Conservation (phyloP, 129 eudicot species). For the Artemisia tridentata region DNA sequence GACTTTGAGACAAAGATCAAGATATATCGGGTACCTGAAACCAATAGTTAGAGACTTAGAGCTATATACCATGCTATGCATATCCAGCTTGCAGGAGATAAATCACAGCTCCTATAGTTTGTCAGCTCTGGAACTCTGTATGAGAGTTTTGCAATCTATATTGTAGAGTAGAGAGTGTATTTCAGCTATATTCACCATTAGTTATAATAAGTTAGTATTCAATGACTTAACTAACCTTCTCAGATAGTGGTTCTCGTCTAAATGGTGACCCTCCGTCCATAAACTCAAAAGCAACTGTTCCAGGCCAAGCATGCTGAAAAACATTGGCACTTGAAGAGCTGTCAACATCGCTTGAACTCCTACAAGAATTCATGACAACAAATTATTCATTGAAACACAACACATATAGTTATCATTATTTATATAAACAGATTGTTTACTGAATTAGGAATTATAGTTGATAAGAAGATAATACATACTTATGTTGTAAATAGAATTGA, state of each 20-base stretch:
- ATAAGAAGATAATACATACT: background rate
- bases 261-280: conserved; percentile 58
- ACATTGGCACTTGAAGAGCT: background rate
- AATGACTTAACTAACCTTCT: conserved; percentile 41
- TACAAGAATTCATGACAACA: conserved; percentile 21
- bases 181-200: conserved; percentile 12
- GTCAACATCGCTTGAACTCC: conserved; percentile 32
- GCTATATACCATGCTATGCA: conserved; percentile 65
- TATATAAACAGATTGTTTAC: background rate
- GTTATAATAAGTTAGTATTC: background rate
- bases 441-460: conserved; percentile 2
- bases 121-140: conserved; percentile 51
- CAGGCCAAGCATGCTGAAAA: conserved; percentile 22
- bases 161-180: background rate
- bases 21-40: conserved; percentile 42
- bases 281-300: conserved; percentile 39
- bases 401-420: background rate
- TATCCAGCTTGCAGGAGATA: conserved; percentile 72
- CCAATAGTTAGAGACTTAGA: conserved; percentile 4
- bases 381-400: background rate
- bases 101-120: conserved; percentile 55
- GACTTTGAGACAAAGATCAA: conserved; percentile 1
- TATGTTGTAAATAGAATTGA: background rate
- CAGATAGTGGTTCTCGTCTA: conserved; percentile 52
- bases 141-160: conserved; percentile 50